phyloP scores from a whole-genome alignment of 306 rosid species.

The Trifolium repens region DNA sequence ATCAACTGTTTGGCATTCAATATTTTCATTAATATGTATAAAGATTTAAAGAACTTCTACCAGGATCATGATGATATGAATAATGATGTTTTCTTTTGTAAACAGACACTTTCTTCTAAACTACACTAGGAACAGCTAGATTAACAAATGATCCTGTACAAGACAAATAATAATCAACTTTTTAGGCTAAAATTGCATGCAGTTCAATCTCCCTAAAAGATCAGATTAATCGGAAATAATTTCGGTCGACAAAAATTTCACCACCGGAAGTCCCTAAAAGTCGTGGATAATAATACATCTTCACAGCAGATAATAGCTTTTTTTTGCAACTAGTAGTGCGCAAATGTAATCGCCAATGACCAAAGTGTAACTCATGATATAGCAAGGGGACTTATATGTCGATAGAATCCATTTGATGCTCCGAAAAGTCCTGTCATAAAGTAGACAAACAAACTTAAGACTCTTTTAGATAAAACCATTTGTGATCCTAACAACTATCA shows the following conservation, averaged over 20 bases:
- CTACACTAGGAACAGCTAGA: constrained; percentile 35
- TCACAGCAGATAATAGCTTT: constrained; percentile 22
- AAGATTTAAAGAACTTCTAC: constrained; percentile 33
- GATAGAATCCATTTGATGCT: constrained; percentile 22
- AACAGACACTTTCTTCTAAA: constrained; percentile 29
- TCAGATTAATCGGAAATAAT: constrained; percentile 42
- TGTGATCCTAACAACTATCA: background rate
- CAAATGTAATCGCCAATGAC: constrained; percentile 30
- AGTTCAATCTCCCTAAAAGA: constrained; percentile 40
- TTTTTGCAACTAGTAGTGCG: constrained; percentile 34
- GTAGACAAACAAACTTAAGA: constrained; percentile 14
- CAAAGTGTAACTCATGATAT: constrained; percentile 28
- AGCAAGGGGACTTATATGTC: constrained; percentile 27
- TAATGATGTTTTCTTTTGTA: background rate
- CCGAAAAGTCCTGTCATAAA: constrained; percentile 27
- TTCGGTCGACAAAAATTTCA: constrained; percentile 23
- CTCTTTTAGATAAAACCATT: background rate
- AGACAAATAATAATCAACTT: constrained; percentile 42
- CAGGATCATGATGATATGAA: background rate
- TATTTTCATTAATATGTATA: constrained; percentile 32
- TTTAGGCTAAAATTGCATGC: constrained; percentile 10
- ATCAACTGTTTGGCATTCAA: constrained; percentile 28
- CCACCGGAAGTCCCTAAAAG: constrained; percentile 19
- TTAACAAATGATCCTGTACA: constrained; percentile 46
- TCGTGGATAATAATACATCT: constrained; percentile 36